Percentiles rank a stretch among this genome's conserved stretches.
phyloP scores from a whole-genome alignment of 176 grass and related monocot species.

The Areca catechu region DNA sequence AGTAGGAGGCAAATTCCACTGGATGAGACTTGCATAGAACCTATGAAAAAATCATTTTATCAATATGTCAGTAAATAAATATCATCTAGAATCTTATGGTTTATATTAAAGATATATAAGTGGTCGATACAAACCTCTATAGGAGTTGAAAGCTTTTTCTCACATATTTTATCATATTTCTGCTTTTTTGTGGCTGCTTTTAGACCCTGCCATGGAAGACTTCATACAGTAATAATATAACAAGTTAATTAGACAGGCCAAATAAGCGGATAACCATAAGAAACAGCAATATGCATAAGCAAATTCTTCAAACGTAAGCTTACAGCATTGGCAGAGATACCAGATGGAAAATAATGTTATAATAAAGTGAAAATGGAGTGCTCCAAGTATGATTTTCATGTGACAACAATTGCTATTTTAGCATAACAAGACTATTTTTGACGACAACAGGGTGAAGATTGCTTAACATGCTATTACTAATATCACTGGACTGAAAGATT shows the following conservation, averaged over 20 bases:
- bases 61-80: conserved; percentile 8
- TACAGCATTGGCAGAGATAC: too few relatives aligned
- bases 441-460: too few relatives aligned
- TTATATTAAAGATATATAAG: conserved; percentile 13
- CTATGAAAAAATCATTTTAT: conserved; percentile 20
- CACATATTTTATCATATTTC: conserved; percentile 76
- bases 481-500: too few relatives aligned
- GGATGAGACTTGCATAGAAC: conserved; percentile 53
- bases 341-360: too few relatives aligned
- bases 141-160: conserved; percentile 61
- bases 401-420: too few relatives aligned
- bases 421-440: too few relatives aligned
- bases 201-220: conserved; percentile 72
- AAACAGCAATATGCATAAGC: too few relatives aligned
- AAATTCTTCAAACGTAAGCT: too few relatives aligned
- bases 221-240: conserved; percentile 24
- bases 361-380: too few relatives aligned
- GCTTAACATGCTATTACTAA: too few relatives aligned
- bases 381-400: too few relatives aligned
- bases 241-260: conserved; percentile 10
- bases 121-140: conserved; percentile 39
- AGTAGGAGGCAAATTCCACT: conserved; percentile 57
- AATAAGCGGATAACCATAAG: not conserved
- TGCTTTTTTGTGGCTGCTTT: conserved; percentile 78
- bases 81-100: not conserved